Evolutionary conservation across 2,329 filamentous ascomycete genomes (phyloP).

Genomic region (Amesomyces nigricolor): DNA sequence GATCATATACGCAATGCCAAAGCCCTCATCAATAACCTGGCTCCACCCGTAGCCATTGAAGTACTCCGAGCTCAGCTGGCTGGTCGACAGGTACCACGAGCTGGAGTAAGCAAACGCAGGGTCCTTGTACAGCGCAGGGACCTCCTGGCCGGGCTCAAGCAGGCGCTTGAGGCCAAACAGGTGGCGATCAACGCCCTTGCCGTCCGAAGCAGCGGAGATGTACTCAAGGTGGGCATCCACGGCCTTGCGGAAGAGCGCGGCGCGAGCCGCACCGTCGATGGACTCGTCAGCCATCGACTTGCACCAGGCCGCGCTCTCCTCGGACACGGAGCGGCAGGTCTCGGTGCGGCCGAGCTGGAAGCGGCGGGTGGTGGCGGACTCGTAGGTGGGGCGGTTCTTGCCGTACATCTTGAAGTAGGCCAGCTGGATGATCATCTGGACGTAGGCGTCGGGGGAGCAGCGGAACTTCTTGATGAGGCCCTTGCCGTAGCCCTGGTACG

Average conservation of each 20-base stretch:
- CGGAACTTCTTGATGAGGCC: slow-evolving; percentile 99
- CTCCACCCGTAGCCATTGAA: slow-evolving; percentile 99
- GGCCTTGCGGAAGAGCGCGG: slow-evolving; percentile 75
- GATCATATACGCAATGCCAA: slow-evolving; percentile 99
- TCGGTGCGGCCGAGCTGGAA: slow-evolving; percentile 97
- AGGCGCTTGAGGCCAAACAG: slow-evolving; percentile 96
- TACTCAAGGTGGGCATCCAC: slow-evolving; percentile 81
- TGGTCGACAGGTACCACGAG: slow-evolving; percentile 85
- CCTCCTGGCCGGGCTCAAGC: slow-evolving; percentile 69
- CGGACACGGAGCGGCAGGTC: slow-evolving; percentile 86
- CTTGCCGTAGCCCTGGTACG: slow-evolving; percentile 97
- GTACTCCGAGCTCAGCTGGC: slow-evolving; percentile 89
- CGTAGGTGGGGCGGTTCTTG: slow-evolving; percentile 95
- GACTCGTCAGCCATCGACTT: slow-evolving; percentile 70
- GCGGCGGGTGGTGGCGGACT: slow-evolving; percentile 87
- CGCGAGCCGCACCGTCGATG: slow-evolving; percentile 57
- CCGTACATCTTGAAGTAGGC: slow-evolving; percentile 99
- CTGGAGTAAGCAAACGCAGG: slow-evolving; percentile 77
- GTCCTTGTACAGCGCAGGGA: slow-evolving; percentile 81
- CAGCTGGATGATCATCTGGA: slow-evolving; percentile 97
- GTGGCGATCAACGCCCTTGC: slow-evolving; percentile 90
- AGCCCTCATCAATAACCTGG: slow-evolving; percentile 92
- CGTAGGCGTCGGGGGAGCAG: slow-evolving; percentile 94
- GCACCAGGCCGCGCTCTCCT: slow-evolving; percentile 89
- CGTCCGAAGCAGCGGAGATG: slow-evolving; percentile 82